Conservation (phyloP, 2,329 filamentous ascomycete species). For the Botryosphaeria dothidea region DNA sequence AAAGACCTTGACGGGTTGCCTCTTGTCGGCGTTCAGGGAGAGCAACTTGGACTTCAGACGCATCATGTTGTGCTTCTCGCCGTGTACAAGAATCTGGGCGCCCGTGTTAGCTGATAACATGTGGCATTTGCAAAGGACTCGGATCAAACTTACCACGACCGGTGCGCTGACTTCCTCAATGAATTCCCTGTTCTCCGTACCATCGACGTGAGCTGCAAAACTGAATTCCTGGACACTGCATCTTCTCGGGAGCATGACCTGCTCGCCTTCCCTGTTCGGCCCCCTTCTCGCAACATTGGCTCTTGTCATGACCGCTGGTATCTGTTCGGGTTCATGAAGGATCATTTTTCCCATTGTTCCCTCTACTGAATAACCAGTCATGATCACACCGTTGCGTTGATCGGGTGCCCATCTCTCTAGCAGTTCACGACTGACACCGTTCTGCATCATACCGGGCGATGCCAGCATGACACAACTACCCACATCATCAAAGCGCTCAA, state of each 20-base stretch:
- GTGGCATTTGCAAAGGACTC: neutral
- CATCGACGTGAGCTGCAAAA: constrained; percentile 96
- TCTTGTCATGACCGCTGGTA: constrained; percentile 84
- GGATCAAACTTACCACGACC: constrained; percentile 72
- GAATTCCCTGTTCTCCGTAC: constrained; percentile 92
- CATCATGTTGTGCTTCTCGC: constrained; percentile 98
- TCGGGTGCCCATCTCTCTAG: constrained; percentile 95
- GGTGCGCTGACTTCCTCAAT: constrained; percentile 92
- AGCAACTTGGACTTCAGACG: constrained; percentile 91
- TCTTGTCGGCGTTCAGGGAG: constrained; percentile 82
- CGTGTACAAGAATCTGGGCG: constrained; percentile 84
- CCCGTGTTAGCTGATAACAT: neutral
- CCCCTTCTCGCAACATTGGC: constrained; percentile 61
- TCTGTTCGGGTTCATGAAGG: constrained; percentile 91
- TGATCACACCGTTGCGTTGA: constrained; percentile 96
- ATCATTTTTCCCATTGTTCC: constrained; percentile 98
- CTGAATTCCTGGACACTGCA: constrained; percentile 94
- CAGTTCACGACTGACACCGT: constrained; percentile 87
- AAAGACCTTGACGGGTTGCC: constrained; percentile 84
- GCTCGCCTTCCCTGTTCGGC: constrained; percentile 66
- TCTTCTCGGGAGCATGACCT: constrained; percentile 85
- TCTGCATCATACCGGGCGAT: constrained; percentile 97
- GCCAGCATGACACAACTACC: constrained; percentile 97
- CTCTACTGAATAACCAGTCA: constrained; percentile 97
- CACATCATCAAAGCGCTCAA: constrained; percentile 95